Conservation (phyloP, 1,139 yeast genomes). For the Taiozyma sp. region DNA sequence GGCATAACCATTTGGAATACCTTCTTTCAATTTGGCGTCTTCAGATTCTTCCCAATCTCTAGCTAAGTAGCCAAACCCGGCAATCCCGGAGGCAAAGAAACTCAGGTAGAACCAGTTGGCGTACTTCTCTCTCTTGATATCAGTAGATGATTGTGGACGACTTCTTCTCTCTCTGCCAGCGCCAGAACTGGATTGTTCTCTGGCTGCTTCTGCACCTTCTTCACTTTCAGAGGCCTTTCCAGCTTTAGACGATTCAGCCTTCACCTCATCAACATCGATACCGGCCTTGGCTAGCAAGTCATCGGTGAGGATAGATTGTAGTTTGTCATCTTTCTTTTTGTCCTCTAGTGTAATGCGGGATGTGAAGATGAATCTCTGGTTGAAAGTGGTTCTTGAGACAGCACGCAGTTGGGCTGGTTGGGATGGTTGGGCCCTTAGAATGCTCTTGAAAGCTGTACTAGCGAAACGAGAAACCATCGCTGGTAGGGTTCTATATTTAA, state of each 20-base stretch:
- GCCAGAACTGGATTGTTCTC: constrained; percentile 20
- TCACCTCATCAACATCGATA: constrained; percentile 44
- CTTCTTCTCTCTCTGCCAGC: constrained; percentile 27
- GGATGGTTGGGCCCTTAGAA: not conserved
- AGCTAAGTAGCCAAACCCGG: constrained; percentile 68
- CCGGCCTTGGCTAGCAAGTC: constrained; percentile 84
- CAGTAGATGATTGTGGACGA: constrained; percentile 58
- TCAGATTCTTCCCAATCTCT: constrained; percentile 87
- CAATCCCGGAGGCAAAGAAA: constrained; percentile 52
- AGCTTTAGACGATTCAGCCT: constrained; percentile 3
- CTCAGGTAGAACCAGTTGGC: constrained; percentile 67
- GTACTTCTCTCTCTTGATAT: constrained; percentile 57
- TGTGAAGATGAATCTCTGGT: constrained; percentile 15
- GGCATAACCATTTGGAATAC: constrained; percentile 62
- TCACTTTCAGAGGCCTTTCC: constrained; percentile 10
- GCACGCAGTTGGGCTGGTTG: not conserved
- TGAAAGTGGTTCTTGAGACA: not conserved
- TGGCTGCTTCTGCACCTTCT: constrained; percentile 14
- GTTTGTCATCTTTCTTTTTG: constrained; percentile 29
- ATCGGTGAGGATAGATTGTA: constrained; percentile 66
- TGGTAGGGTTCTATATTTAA: not conserved
- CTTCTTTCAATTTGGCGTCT: constrained; percentile 47
- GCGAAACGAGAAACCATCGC: constrained; percentile 1
- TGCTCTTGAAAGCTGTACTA: constrained; percentile 1
- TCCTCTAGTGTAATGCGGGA: constrained; percentile 10